phyloP scores from a whole-genome alignment of 352 stramenopile species.

The Elongisporangium anandrum region DNA sequence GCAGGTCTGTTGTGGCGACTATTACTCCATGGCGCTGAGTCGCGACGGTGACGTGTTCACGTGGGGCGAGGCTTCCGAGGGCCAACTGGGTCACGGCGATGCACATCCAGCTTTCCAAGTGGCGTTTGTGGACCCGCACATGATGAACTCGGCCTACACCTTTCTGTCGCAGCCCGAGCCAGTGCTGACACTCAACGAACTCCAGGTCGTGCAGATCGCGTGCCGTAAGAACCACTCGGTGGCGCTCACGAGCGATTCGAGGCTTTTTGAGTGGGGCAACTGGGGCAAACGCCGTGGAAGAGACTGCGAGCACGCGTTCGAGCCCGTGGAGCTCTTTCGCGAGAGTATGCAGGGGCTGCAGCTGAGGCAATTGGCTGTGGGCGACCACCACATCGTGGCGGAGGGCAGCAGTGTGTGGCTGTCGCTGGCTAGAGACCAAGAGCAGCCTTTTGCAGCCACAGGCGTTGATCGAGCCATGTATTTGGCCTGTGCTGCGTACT shows the following conservation, averaged over 20 bases:
- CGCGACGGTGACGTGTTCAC: slow-evolving; percentile 64
- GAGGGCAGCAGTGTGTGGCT: slow-evolving; percentile 73
- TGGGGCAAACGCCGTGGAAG: slow-evolving; percentile 50
- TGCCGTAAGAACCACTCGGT: slow-evolving; percentile 59
- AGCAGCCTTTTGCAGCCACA: not conserved
- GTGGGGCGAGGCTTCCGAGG: slow-evolving; percentile 72
- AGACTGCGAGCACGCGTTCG: slow-evolving; percentile 57
- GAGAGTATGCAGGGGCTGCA: slow-evolving; percentile 14
- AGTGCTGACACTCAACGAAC: slow-evolving; percentile 42
- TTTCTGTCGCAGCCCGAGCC: slow-evolving; percentile 59
- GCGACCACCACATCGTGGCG: slow-evolving; percentile 47
- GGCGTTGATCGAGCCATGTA: slow-evolving; percentile 12
- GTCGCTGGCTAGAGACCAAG: slow-evolving; percentile 9
- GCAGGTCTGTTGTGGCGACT: slow-evolving; percentile 61
- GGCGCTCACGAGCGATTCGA: slow-evolving; percentile 29
- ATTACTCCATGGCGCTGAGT: slow-evolving; percentile 61
- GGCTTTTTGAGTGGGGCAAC: slow-evolving; percentile 68
- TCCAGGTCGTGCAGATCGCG: slow-evolving; percentile 35
- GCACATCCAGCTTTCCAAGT: slow-evolving; percentile 50
- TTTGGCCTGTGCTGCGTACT: slow-evolving; percentile 18
- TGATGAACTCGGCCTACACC: slow-evolving; percentile 69
- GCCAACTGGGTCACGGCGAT: slow-evolving; percentile 63
- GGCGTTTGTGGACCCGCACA: slow-evolving; percentile 51
- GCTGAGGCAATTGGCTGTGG: slow-evolving; percentile 38
- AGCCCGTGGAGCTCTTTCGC: slow-evolving; percentile 27